A percentile compares a stretch with the other conserved stretches of the same genome.
phyloP scores from a whole-genome alignment of 2,329 filamentous ascomycete species.

The Septoria petroselini region DNA sequence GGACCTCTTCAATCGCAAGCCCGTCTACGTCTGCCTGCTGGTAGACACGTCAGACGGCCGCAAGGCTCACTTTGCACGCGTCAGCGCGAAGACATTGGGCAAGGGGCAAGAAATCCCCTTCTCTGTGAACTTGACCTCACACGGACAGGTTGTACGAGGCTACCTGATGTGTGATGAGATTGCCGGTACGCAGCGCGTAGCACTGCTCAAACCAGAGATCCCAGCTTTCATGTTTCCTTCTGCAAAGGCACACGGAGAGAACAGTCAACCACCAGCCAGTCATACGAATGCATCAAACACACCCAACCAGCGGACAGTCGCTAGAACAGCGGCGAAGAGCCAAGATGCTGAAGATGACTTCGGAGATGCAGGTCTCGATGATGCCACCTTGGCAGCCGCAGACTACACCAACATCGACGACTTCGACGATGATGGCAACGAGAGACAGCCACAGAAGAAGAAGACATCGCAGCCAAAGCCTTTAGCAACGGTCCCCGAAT shows the following conservation, averaged over 20 bases:
- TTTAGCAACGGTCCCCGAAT: conserved; percentile 35
- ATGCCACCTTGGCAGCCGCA: conserved; percentile 51
- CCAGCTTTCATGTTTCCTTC: conserved; percentile 46
- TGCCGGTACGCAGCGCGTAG: conserved; percentile 56
- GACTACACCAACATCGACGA: conserved; percentile 53
- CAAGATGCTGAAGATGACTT: conserved; percentile 46
- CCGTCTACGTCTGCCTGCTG: conserved; percentile 69
- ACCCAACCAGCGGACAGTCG: conserved; percentile 27
- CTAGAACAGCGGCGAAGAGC: conserved; percentile 3
- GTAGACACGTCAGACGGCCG: conserved; percentile 67
- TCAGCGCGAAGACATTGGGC: conserved; percentile 63
- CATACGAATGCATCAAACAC: conserved; percentile 29
- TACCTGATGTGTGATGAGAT: conserved; percentile 83
- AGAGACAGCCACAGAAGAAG: conserved; percentile 9
- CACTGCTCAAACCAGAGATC: conserved; percentile 52
- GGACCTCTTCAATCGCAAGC: conserved; percentile 60
- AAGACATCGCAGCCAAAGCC: conserved; percentile 5
- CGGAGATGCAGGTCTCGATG: conserved; percentile 53
- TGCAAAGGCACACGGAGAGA: conserved; percentile 25
- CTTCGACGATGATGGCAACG: conserved; percentile 37
- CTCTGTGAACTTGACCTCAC: conserved; percentile 53
- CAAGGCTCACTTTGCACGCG: conserved; percentile 65
- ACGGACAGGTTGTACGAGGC: conserved; percentile 60
- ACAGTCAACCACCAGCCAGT: not conserved
- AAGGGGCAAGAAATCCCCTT: conserved; percentile 60